Base-by-base conservation (phyloP, 208 protist species). In the Phytomonas sp. region DNA sequence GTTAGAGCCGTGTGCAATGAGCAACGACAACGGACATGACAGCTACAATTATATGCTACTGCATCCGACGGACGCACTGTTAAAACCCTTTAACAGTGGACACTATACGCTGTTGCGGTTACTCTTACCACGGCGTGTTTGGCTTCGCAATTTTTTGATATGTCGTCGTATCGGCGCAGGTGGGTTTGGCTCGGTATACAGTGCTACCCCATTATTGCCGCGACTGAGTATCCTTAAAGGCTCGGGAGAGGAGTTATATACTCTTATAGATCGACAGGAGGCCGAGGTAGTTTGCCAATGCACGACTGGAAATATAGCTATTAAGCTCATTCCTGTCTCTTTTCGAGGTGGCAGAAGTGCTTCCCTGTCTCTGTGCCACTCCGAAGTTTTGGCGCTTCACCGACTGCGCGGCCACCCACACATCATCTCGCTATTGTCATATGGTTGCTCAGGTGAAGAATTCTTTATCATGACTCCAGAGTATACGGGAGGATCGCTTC, bases 391-490 rank as follows among this genome's bases (percentile, higher is more conserved):
- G 16, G 77, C 82, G 11, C 83, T 94, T 75, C 70, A 75, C 32
- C 82, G 78, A 31, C 72, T 92, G 32, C 77, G 78, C n/a, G 78
- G 80, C 33, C 80, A 88, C 56, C 81, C 81, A 6, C 77, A 84
- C 74, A 86, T 93, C 36, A 75, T 86, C 29, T 72, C 81, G 31
- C 65, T 92, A 19, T 56, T 93, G 29, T 81, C 78, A 56, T 90
- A 81, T 72, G 89, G 88, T 36, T 89, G 78, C 70, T 84, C 76
- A 8, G 75, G 66, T 29, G 74, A 80, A n/a, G 83, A 91, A 63
- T 94, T 91, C 75, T 76, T 89, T 40, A 59, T 94, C 67, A 78
- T 84, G 19, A 80, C 87, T 73, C 85, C 87, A 16, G 71, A 84
- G 52, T 94, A 94, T 76, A 68, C 74, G 31, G 73, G 74, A 26